Percentiles rank a stretch among this genome's conserved stretches.
Conservation (phyloP, 176 grass and related monocot genomes). For the Cenchrus fungigraminus region DNA sequence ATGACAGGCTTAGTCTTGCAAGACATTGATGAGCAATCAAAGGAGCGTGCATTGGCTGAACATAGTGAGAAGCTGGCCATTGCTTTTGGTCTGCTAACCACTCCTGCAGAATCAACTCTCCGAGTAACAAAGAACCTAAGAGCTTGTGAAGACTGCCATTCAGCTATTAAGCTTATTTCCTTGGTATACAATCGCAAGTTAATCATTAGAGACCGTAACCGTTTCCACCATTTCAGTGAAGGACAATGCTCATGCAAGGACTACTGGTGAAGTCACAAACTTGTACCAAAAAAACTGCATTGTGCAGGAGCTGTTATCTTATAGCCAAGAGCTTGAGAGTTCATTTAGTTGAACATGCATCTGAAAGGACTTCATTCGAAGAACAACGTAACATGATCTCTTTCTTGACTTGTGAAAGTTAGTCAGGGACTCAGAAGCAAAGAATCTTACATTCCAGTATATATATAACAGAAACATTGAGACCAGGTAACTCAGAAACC, state of each 20-base stretch:
- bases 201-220: conserved; percentile 67
- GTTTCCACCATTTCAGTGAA: conserved; percentile 71
- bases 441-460: conserved; percentile 27
- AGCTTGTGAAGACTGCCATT: conserved; percentile 78
- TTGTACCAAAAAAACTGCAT: conserved; percentile 3
- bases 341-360: conserved; percentile 21
- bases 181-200: conserved; percentile 58
- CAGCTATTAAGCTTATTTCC: conserved; percentile 63
- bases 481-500: conserved; percentile 39
- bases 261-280: conserved; percentile 61
- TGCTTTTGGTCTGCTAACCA: conserved; percentile 65
- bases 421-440: conserved; percentile 4
- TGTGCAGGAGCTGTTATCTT: background rate
- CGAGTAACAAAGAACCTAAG: conserved; percentile 79
- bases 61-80: conserved; percentile 80
- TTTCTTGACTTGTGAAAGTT: background rate
- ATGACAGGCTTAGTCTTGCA: conserved; percentile 71
- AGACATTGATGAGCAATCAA: conserved; percentile 61
- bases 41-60: conserved; percentile 55
- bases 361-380: background rate
- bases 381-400: background rate
- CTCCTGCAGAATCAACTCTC: conserved; percentile 57
- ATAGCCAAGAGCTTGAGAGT: conserved; percentile 1
- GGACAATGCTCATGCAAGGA: conserved; percentile 74
- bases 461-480: conserved; percentile 9